phyloP scores from a whole-genome alignment of 192 early-diverging fungal genomes.

The Mycoemilia scoparia region DNA sequence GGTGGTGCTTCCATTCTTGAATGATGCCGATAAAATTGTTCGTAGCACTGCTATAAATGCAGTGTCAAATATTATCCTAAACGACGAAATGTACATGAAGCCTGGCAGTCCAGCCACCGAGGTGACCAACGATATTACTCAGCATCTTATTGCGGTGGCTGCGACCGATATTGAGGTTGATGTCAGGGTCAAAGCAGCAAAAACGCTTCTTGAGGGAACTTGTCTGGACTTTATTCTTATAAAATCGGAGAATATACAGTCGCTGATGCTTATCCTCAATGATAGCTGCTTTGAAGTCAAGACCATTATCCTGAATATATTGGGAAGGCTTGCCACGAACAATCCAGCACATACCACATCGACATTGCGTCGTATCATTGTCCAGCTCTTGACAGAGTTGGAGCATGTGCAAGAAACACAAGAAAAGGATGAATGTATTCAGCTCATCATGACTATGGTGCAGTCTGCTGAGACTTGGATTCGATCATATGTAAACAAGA shows the following conservation, averaged over 20 bases:
- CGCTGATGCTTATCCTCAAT: slow-evolving; percentile 71
- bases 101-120: slow-evolving; percentile 50
- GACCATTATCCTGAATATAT: slow-evolving; percentile 60
- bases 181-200: slow-evolving; percentile 6
- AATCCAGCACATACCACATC: slow-evolving; percentile 92
- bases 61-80: slow-evolving; percentile 59
- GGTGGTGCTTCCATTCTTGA: slow-evolving; percentile 62
- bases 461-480: slow-evolving; percentile 59
- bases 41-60: slow-evolving; percentile 55
- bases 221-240: slow-evolving; percentile 78
- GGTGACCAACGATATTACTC: slow-evolving; percentile 71
- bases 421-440: slow-evolving; percentile 18
- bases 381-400: slow-evolving; percentile 76
- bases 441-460: slow-evolving; percentile 58
- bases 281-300: slow-evolving; percentile 82
- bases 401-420: slow-evolving; percentile 59
- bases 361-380: slow-evolving; percentile 63
- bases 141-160: slow-evolving; percentile 71
- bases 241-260: slow-evolving; percentile 78
- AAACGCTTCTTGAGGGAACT: slow-evolving; percentile 33
- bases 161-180: slow-evolving; percentile 51
- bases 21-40: slow-evolving; percentile 56
- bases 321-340: slow-evolving; percentile 65
- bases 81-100: slow-evolving; percentile 67
- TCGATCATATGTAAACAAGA: slow-evolving; percentile 77